Base-by-base conservation (phyloP, 169 alveolate species). In the Eimeria necatrix region DNA sequence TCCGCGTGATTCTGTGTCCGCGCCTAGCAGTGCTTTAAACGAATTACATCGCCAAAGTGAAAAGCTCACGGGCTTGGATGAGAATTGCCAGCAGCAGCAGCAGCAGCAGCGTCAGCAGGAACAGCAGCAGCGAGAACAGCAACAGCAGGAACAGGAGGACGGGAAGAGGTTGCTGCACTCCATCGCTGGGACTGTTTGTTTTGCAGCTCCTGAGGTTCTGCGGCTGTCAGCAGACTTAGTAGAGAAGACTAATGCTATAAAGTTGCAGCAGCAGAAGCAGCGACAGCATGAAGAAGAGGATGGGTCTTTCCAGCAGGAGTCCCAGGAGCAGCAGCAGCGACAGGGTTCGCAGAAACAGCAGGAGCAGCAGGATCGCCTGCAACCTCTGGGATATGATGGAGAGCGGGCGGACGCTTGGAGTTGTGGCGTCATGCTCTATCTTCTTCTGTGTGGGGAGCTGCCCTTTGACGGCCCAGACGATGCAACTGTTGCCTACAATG, bases 341-440 rank as follows among this genome's bases (percentile, higher is more conserved):
- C 80, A 68, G 32, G 48, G 80, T 14, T 16, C 22, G 92, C 49
- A 52, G 52, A 32, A n/a, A 76, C 59, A 53, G 51, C 76, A 32
- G 78, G 78, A 84, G 59, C 92, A 84, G 78, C 80, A 84, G 60
- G 59, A 84, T 22, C 92, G 56, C 46, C 53, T 10, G 59, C 92
- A 26, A 32, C 26, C 18, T 51, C 16, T 18, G 9, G 90, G 90
- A 9, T 91, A 91, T 49, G 95, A 91, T 24, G 95, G 91, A 46
- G 64, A 74, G 18, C 85, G 56, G 18, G 95, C 90, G 14, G 95
- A 91, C 83, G 84, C 95, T 16, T 91, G 95, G 95, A 81, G 93
- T 52, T 80, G 92, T 32, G 95, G 95, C 81, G 91, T 93, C 24
- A 78, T 93, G 89, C 64, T 80, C 48, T 83, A 93, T 24, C 88